phyloP scores from a whole-genome alignment of 129 eudicot species.

The Sambucus nigra region DNA sequence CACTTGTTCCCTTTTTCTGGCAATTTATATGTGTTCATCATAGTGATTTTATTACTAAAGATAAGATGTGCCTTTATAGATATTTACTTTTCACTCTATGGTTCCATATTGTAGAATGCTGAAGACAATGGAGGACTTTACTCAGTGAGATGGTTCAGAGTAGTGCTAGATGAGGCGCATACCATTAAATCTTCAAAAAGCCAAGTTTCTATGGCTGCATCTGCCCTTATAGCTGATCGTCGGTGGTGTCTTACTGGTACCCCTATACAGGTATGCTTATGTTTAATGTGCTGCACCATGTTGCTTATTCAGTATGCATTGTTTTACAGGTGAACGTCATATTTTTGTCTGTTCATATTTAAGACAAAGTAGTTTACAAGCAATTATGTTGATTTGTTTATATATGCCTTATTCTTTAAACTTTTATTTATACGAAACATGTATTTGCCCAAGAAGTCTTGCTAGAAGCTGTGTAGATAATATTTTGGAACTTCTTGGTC shows the following conservation, averaged over 20 bases:
- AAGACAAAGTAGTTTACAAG: too few relatives aligned
- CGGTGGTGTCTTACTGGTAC: slow-evolving; percentile 99
- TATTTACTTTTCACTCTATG: neutral
- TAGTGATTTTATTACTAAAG: too few relatives aligned
- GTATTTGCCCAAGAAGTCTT: too few relatives aligned
- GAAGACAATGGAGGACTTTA: slow-evolving; percentile 75
- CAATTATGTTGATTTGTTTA: neutral
- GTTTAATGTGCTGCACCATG: neutral
- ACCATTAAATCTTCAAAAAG: slow-evolving; percentile 87
- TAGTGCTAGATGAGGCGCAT: slow-evolving; percentile 97
- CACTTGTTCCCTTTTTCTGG: neutral
- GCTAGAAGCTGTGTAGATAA: too few relatives aligned
- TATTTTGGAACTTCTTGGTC: too few relatives aligned
- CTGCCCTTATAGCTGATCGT: slow-evolving; percentile 77
- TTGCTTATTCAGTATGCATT: neutral
- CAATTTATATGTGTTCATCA: too few relatives aligned
- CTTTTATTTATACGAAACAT: too few relatives aligned
- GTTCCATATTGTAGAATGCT: slow-evolving; percentile 38
- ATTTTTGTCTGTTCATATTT: neutral
- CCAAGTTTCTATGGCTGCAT: slow-evolving; percentile 84
- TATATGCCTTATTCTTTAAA: too few relatives aligned
- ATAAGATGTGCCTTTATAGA: neutral
- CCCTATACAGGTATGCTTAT: slow-evolving; percentile 72
- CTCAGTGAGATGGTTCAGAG: slow-evolving; percentile 87
- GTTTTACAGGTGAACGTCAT: neutral